Conservation (phyloP, 2,329 filamentous ascomycete genomes). For the Neofusicoccum sp. region DNA sequence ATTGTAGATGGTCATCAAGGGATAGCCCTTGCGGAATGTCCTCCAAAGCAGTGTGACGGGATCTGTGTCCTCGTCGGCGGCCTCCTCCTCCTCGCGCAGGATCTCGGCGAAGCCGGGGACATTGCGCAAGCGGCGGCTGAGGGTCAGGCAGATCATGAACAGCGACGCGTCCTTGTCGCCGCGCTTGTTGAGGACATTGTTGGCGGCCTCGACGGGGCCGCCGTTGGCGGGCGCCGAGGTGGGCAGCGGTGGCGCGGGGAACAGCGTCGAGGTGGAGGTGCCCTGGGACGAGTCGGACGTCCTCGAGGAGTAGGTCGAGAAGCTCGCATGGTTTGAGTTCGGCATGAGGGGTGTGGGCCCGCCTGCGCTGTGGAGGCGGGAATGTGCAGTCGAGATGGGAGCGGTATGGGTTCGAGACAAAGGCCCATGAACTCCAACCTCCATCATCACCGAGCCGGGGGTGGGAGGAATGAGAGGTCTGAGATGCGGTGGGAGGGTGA, state of each 20-base stretch:
- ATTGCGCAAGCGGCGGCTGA: constrained; percentile 76
- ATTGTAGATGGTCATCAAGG: constrained; percentile 87
- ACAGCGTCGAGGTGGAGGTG: constrained; percentile 46
- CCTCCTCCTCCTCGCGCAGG: constrained; percentile 68
- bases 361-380: constrained; percentile 23
- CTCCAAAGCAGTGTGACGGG: constrained; percentile 91
- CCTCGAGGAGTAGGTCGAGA: constrained; percentile 48
- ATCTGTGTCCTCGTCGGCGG: constrained; percentile 66
- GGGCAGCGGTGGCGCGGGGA: constrained; percentile 35
- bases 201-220: constrained; percentile 70
- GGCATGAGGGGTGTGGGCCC: constrained; percentile 41
- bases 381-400: constrained; percentile 20
- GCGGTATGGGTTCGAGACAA: constrained; percentile 29
- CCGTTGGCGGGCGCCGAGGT: constrained; percentile 44
- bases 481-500: constrained; percentile 17
- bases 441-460: constrained; percentile 27
- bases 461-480: constrained; percentile 9
- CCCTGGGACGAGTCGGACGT: constrained; percentile 49
- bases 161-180: constrained; percentile 88
- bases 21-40: constrained; percentile 77
- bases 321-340: constrained; percentile 42
- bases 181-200: constrained; percentile 96
- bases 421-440: constrained; percentile 33
- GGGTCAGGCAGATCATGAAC: constrained; percentile 88
- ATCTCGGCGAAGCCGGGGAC: constrained; percentile 81